Conservation (phyloP, 495 filamentous ascomycete genomes). For the Lophiotrema nucula region DNA sequence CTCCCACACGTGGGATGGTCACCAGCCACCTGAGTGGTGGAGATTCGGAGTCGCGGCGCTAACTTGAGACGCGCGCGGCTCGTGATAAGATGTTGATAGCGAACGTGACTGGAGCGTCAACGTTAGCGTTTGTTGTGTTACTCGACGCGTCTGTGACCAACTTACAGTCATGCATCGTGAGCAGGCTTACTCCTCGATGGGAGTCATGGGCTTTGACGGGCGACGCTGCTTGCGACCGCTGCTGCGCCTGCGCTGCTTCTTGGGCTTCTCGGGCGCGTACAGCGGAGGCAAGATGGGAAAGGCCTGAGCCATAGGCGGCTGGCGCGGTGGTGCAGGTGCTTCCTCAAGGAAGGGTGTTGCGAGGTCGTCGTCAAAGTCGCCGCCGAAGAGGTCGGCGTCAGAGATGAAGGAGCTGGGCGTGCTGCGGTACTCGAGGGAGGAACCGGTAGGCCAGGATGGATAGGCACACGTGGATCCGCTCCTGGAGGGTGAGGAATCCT, state of each 20-base stretch:
- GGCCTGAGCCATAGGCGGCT: conserved; percentile 30
- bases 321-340: conserved; percentile 40
- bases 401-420: conserved; percentile 40
- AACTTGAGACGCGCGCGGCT: conserved; percentile 21
- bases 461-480: conserved; percentile 34
- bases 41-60: conserved; percentile 15
- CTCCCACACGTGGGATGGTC: conserved; percentile 3
- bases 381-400: conserved; percentile 43
- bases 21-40: conserved; percentile 12
- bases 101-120: conserved; percentile 14
- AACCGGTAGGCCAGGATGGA: conserved; percentile 37
- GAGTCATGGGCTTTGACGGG: conserved; percentile 38
- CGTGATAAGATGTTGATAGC: conserved; percentile 10
- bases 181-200: conserved; percentile 36
- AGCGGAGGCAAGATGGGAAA: conserved; percentile 40
- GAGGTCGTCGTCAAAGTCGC: conserved; percentile 30
- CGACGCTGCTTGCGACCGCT: conserved; percentile 34
- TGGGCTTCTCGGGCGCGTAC: conserved; percentile 37
- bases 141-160: conserved; percentile 27
- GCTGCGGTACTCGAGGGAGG: conserved; percentile 29
- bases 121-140: conserved; percentile 14
- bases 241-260: conserved; percentile 36
- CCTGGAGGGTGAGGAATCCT: conserved; percentile 16
- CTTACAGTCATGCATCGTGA: conserved; percentile 26
- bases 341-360: conserved; percentile 34